Conservation (phyloP, 2,329 filamentous ascomycete genomes). For the Allantophomopsis cytisporea region DNA sequence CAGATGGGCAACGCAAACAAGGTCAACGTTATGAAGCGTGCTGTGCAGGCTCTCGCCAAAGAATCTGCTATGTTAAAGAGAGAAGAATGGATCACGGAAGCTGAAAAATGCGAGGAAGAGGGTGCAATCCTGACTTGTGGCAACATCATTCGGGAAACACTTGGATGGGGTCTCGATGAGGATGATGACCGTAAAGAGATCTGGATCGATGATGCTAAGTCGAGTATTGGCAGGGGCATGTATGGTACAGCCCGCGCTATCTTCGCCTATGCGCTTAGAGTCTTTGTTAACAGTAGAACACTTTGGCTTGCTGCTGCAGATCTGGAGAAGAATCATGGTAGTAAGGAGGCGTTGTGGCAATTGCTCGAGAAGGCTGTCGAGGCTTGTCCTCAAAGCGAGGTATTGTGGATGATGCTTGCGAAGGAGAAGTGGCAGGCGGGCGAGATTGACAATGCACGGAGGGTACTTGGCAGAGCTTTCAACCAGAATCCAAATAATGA, state of each 20-base stretch:
- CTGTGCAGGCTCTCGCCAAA: constrained; percentile 73
- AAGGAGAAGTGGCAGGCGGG: constrained; percentile 89
- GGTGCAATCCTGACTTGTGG: constrained; percentile 76
- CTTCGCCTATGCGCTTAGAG: constrained; percentile 76
- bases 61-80: constrained; percentile 94
- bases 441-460: constrained; percentile 73
- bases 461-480: constrained; percentile 80
- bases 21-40: constrained; percentile 90
- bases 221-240: constrained; percentile 65
- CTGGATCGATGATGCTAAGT: constrained; percentile 87
- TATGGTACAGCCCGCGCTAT: constrained; percentile 91
- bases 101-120: constrained; percentile 88
- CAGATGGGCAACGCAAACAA: constrained; percentile 67
- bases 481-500: constrained; percentile 94
- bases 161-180: constrained; percentile 87
- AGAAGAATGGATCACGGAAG: constrained; percentile 93
- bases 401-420: constrained; percentile 90
- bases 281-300: constrained; percentile 79
- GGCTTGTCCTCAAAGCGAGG: constrained; percentile 80
- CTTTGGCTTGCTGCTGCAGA: constrained; percentile 88
- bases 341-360: constrained; percentile 68
- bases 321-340: constrained; percentile 80
- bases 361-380: constrained; percentile 89
- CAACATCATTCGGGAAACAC: constrained; percentile 81
- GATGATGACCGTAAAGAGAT: constrained; percentile 93